A percentile compares a stretch with the other conserved stretches of the same genome.
These are phyloP conservation scores for Parathielavia hyrcaniae DNA, from an alignment of 495 filamentous ascomycete species.

Conservation along the genomic window DNA sequence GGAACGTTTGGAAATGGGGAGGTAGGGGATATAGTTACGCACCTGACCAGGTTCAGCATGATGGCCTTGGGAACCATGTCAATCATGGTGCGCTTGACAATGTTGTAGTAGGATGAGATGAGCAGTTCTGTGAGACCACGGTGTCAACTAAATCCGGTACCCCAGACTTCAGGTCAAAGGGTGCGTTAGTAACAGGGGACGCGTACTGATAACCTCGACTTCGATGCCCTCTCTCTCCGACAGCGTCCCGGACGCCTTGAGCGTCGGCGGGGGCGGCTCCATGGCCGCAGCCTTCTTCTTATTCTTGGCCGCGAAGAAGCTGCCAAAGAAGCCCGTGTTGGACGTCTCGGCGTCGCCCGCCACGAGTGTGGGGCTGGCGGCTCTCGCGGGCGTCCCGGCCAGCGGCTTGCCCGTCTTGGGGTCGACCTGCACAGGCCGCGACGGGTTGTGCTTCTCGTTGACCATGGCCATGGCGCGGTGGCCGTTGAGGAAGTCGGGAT, in stretches of 20 bases:
- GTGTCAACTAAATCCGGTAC: neutral
- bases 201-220: slow-evolving; percentile 97
- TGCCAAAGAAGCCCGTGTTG: slow-evolving; percentile 83
- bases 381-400: slow-evolving; percentile 59
- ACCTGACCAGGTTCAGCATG: slow-evolving; percentile 95
- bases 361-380: slow-evolving; percentile 58
- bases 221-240: slow-evolving; percentile 90
- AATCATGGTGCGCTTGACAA: slow-evolving; percentile 96
- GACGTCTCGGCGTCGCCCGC: slow-evolving; percentile 47
- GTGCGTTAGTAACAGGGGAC: neutral
- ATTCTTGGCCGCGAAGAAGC: slow-evolving; percentile 96
- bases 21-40: slow-evolving; percentile 42
- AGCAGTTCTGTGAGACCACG: slow-evolving; percentile 62
- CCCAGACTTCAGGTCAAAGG: no score
- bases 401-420: slow-evolving; percentile 98
- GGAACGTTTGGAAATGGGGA: neutral
- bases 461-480: slow-evolving; percentile 95
- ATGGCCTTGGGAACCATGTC: slow-evolving; percentile 99
- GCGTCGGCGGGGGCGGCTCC: slow-evolving; percentile 85
- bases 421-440: slow-evolving; percentile 92
- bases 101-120: slow-evolving; percentile 95
- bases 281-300: slow-evolving; percentile 99
- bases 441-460: slow-evolving; percentile 72
- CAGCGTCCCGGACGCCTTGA: slow-evolving; percentile 89
- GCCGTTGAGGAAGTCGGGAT: slow-evolving; percentile 96